Evolutionary conservation across 2,329 filamentous ascomycete genomes (phyloP).

Genomic region (Penicillium sp.): DNA sequence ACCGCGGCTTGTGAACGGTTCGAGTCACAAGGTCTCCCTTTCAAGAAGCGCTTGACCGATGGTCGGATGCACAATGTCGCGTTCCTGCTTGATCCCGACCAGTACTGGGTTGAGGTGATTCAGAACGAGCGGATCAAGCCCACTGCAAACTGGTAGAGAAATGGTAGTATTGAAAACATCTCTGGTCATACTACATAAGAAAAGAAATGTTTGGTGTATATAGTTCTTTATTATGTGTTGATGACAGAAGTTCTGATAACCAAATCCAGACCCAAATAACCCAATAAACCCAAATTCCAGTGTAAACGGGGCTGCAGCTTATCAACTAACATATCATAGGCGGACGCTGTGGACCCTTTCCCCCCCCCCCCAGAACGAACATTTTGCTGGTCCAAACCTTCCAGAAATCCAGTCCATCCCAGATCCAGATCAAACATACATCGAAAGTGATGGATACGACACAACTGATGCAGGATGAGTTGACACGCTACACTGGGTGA

Average conservation of each 20-base stretch:
- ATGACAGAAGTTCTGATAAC: neutral
- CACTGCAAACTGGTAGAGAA: slow-evolving; percentile 36
- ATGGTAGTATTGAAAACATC: neutral
- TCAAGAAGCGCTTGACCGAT: slow-evolving; percentile 95
- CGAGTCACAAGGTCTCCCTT: slow-evolving; percentile 75
- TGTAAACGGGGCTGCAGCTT: slow-evolving; percentile 9
- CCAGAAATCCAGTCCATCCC: neutral
- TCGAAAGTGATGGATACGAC: slow-evolving; percentile 5
- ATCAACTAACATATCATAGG: slow-evolving; percentile 23
- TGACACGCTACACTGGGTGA: slow-evolving; percentile 1
- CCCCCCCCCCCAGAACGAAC: slow-evolving; percentile 15
- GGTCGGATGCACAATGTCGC: slow-evolving; percentile 91
- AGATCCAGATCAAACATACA: neutral
- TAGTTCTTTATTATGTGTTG: neutral
- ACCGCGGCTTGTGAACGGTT: slow-evolving; percentile 83
- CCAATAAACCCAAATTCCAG: neutral
- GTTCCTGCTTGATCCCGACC: slow-evolving; percentile 84
- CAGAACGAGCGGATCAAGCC: slow-evolving; percentile 63
- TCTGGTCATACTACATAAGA: neutral
- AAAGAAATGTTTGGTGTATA: neutral
- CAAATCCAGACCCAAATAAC: neutral
- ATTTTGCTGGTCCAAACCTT: slow-evolving; percentile 8
- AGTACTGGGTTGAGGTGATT: slow-evolving; percentile 74
- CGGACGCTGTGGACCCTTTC: slow-evolving; percentile 16
- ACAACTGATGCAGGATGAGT: slow-evolving; percentile 9